phyloP scores from a whole-genome alignment of 352 stramenopile genomes.

The Phytophthora sojae region DNA sequence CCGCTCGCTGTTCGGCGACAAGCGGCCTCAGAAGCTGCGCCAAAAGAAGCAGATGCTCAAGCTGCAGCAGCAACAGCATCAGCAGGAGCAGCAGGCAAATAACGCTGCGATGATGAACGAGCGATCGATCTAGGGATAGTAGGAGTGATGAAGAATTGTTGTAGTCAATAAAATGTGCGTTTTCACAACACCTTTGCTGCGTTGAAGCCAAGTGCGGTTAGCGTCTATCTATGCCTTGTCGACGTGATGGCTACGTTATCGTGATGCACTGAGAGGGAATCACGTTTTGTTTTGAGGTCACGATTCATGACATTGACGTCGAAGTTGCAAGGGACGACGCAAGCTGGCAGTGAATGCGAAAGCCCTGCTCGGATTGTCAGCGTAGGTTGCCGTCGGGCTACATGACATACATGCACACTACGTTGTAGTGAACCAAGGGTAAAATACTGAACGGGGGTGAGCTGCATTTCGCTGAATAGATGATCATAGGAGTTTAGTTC shows the following conservation, averaged over 20 bases:
- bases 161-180: slow-evolving; percentile 43
- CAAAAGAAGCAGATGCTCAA: slow-evolving; percentile 75
- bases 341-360: no score
- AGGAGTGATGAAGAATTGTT: slow-evolving; percentile 21
- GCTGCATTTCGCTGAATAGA: slow-evolving; percentile 16
- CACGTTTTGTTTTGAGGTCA: no score
- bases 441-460: background rate
- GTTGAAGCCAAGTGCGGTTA: slow-evolving; percentile 4
- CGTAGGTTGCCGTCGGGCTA: no score
- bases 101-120: slow-evolving; percentile 38
- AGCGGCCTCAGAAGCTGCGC: slow-evolving; percentile 72
- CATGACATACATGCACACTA: background rate
- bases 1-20: slow-evolving; percentile 80
- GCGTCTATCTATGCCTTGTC: slow-evolving; percentile 4
- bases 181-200: slow-evolving; percentile 7
- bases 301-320: background rate
- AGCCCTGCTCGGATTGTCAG: no score
- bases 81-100: slow-evolving; percentile 34
- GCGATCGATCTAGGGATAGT: slow-evolving; percentile 31
- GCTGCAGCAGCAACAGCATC: slow-evolving; percentile 52
- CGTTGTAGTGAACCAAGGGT: no score
- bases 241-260: slow-evolving; percentile 4
- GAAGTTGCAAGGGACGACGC: background rate
- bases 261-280: background rate
- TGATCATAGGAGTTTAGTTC: slow-evolving; percentile 14